Evolutionary conservation across 257 asterid species (phyloP).

Genomic region (Solanum chiquidenum): DNA sequence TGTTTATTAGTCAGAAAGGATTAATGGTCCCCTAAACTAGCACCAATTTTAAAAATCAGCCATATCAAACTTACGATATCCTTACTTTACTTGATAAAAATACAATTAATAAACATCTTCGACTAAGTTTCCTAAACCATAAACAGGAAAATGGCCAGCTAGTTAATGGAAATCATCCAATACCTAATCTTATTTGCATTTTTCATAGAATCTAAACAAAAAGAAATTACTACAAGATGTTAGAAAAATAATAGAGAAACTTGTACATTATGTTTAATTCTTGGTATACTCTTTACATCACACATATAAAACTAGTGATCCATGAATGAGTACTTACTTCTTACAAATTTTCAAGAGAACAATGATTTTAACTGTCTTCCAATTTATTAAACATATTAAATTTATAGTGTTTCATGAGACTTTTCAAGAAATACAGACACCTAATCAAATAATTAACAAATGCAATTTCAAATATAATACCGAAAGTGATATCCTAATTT

Average conservation of each 20-base stretch:
- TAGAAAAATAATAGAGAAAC: background rate
- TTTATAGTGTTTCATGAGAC: background rate
- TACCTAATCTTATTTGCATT: background rate
- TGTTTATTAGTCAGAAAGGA: background rate
- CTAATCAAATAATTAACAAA: background rate
- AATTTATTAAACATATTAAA: background rate
- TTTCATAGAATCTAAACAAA: background rate
- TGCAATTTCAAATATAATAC: background rate
- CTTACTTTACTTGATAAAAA: background rate
- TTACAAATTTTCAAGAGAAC: background rate
- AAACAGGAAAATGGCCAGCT: background rate
- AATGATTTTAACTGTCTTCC: background rate
- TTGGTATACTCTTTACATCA: background rate
- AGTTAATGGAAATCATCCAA: background rate
- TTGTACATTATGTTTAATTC: too few species aligned
- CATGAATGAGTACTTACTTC: background rate
- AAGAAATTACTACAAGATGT: background rate
- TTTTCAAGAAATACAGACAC: background rate
- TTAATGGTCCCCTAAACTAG: background rate
- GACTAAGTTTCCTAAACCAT: background rate
- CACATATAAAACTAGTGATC: background rate
- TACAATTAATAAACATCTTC: background rate
- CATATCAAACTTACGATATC: background rate
- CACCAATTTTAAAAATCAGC: background rate
- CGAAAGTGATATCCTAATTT: background rate